phyloP scores from a whole-genome alignment of 768 basidiomycete species.

The Rhodotorula babjevae region DNA sequence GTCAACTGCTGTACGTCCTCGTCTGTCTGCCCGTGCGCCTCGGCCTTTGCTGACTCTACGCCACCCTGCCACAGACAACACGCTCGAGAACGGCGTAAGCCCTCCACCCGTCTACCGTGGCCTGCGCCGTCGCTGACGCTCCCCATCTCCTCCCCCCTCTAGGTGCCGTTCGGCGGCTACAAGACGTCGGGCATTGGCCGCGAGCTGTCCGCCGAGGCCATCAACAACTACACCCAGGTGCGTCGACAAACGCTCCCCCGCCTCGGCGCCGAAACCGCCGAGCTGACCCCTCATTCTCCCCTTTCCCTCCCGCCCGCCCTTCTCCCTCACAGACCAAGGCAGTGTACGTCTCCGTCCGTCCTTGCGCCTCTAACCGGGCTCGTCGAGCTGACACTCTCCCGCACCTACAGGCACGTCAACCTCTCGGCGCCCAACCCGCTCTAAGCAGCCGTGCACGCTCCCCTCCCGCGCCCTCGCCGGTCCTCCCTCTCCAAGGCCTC shows the following conservation, averaged over 20 bases:
- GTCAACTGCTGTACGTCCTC: constrained; percentile 42
- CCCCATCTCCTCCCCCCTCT: constrained; percentile 39
- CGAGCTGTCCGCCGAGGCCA: constrained; percentile 45
- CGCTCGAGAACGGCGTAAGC: background rate
- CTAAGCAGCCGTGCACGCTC: constrained; percentile 5
- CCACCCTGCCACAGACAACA: background rate
- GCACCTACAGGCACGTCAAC: too few species aligned
- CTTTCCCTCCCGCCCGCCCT: too few species aligned
- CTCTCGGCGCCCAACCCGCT: constrained; percentile 25
- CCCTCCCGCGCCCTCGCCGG: too few species aligned
- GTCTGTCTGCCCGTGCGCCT: background rate
- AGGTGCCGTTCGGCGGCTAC: constrained; percentile 48
- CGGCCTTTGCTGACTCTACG: background rate
- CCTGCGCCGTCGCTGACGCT: background rate
- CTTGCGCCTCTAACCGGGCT: too few species aligned
- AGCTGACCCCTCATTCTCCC: too few species aligned
- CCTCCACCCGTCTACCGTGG: too few species aligned
- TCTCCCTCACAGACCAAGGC: constrained; percentile 12
- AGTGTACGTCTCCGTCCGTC: too few species aligned
- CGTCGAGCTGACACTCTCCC: too few species aligned
- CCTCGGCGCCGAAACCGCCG: too few species aligned
- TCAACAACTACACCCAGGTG: constrained; percentile 17
- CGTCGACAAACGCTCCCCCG: too few species aligned
- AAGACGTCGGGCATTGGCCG: constrained; percentile 50
- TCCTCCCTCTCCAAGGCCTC: too few species aligned